Evolutionary conservation across 306 rosid species (phyloP).

Genomic region (Trichosanthes cucumerina): DNA sequence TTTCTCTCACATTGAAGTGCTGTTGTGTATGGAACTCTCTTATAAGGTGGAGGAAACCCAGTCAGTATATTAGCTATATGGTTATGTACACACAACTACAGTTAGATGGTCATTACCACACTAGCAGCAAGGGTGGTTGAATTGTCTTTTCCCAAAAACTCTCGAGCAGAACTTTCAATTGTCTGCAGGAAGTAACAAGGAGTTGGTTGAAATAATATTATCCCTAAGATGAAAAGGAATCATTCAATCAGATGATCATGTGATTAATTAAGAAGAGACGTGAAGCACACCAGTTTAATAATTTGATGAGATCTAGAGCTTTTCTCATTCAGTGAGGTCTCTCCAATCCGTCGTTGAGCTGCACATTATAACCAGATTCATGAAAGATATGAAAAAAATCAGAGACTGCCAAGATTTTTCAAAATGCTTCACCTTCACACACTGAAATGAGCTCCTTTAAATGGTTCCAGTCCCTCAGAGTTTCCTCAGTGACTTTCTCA

Average conservation of each 20-base stretch:
- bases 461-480: conserved; percentile 80
- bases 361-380: conserved; percentile 25
- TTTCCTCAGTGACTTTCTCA: conserved; percentile 92
- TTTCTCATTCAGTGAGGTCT: conserved; percentile 79
- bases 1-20: background rate
- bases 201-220: conserved; percentile 8
- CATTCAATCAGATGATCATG: background rate
- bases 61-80: background rate
- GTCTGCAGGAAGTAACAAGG: conserved; percentile 45
- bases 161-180: conserved; percentile 94
- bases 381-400: conserved; percentile 8
- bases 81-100: background rate
- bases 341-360: conserved; percentile 98
- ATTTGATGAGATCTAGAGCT: conserved; percentile 99
- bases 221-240: conserved; percentile 9
- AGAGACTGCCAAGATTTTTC: conserved; percentile 11
- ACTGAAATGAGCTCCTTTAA: conserved; percentile 70
- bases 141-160: conserved; percentile 89
- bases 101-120: conserved; percentile 49
- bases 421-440: conserved; percentile 68
- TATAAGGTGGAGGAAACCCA: background rate
- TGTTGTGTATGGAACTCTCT: background rate
- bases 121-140: conserved; percentile 81
- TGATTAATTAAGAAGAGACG: background rate
- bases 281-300: conserved; percentile 60